Evolutionary conservation across 345 rosid species (phyloP).

Genomic region (Atalantia buxifolia): DNA sequence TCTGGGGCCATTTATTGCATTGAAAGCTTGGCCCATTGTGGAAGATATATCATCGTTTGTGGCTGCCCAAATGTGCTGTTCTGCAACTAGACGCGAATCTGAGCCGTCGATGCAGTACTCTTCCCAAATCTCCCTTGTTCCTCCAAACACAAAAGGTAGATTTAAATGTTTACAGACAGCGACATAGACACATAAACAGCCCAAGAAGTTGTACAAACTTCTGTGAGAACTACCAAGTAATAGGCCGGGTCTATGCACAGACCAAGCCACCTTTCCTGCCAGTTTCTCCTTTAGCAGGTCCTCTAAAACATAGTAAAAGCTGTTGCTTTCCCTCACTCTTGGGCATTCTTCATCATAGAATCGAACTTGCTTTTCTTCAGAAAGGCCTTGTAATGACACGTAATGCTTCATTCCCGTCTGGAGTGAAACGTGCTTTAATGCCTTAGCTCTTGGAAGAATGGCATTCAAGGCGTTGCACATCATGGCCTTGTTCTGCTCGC

Average conservation of each 20-base stretch:
- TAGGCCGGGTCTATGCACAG: conserved; percentile 87
- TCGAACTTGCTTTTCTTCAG: conserved; percentile 11
- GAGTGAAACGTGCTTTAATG: conserved; percentile 67
- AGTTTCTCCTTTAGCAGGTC: conserved; percentile 63
- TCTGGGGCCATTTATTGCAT: conserved; percentile 60
- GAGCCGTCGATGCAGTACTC: conserved; percentile 74
- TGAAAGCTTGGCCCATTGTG: conserved; percentile 56
- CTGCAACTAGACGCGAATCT: conserved; percentile 71
- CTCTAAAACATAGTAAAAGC: conserved; percentile 74
- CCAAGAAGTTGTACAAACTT: conserved; percentile 68
- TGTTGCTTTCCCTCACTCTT: conserved; percentile 31
- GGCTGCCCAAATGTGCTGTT: conserved; percentile 77
- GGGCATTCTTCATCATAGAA: conserved; percentile 61
- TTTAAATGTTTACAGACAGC: conserved; percentile 56
- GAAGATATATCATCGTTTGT: conserved; percentile 39
- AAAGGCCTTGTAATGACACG: conserved; percentile 37
- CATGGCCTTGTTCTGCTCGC: conserved; percentile 69
- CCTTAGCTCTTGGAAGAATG: conserved; percentile 45
- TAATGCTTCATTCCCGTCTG: conserved; percentile 93
- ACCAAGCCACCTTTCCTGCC: conserved; percentile 47
- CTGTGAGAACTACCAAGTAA: conserved; percentile 64
- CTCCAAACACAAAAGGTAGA: conserved; percentile 88
- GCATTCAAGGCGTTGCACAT: conserved; percentile 60
- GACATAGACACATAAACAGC: conserved; percentile 75
- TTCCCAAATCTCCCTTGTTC: conserved; percentile 82